A percentile compares a stretch with the other conserved stretches of the same genome.
These are phyloP conservation scores for Phialemoniopsis sp. DNA, from an alignment of 2,329 filamentous ascomycete genomes.

Conservation along the genomic window DNA sequence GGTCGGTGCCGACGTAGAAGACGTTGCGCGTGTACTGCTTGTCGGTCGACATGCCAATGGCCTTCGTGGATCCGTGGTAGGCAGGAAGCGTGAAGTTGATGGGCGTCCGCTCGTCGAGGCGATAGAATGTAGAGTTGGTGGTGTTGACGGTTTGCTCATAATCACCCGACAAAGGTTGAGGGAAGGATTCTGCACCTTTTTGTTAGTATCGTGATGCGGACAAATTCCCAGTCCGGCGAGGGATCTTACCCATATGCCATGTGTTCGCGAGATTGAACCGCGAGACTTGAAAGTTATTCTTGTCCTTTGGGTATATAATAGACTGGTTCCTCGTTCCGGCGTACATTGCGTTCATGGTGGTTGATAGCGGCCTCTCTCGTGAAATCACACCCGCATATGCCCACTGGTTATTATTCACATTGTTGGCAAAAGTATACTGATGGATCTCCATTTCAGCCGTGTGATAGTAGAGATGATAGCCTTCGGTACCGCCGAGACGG, in stretches of 20 bases:
- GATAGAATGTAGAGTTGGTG: constrained; percentile 5
- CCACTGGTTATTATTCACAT: constrained; percentile 21
- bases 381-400: constrained; percentile 23
- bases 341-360: constrained; percentile 22
- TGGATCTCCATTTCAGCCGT: constrained; percentile 23
- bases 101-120: constrained; percentile 11
- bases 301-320: constrained; percentile 24
- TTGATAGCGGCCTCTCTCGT: constrained; percentile 17
- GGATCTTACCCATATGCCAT: constrained; percentile 26
- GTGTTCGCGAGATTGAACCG: constrained; percentile 17
- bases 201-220: no score
- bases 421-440: constrained; percentile 21
- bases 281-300: constrained; percentile 23
- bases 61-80: constrained; percentile 21
- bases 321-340: constrained; percentile 24
- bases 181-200: constrained; percentile 21
- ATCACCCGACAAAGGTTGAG: constrained; percentile 19
- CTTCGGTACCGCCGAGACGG: constrained; percentile 21
- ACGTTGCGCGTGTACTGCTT: constrained; percentile 18
- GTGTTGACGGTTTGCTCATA: constrained; percentile 17
- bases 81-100: constrained; percentile 21
- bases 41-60: constrained; percentile 23
- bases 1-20: constrained; percentile 32
- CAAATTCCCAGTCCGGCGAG: no score
- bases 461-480: constrained; percentile 33